A percentile compares a stretch with the other conserved stretches of the same genome.
Evolutionary conservation across 164 flowering plant species (phyloP).

Genomic region (Magnolia sinica): DNA sequence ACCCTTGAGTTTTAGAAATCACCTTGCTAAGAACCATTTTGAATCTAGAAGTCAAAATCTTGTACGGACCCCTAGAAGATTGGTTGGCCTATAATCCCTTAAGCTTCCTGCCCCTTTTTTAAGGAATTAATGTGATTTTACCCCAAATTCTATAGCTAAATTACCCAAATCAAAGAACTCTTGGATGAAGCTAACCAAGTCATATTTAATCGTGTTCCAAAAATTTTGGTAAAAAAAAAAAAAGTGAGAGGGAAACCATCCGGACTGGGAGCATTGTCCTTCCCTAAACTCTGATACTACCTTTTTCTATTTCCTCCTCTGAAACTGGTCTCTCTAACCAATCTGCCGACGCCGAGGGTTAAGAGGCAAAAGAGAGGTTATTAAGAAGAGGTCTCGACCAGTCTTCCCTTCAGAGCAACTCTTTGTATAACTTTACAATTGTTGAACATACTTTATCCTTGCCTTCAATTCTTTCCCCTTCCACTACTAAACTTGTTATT

Average conservation of each 20-base stretch:
- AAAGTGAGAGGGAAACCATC: not conserved
- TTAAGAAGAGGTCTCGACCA: not conserved
- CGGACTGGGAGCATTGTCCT: not conserved
- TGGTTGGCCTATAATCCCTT: too few relatives aligned
- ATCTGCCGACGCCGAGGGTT: not conserved
- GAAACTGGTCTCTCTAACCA: not conserved
- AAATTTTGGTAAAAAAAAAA: not conserved
- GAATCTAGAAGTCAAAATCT: not conserved
- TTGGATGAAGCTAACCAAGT: not conserved
- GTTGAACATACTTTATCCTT: too few relatives aligned
- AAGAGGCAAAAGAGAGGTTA: not conserved
- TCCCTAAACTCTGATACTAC: not conserved
- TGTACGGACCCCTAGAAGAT: not conserved
- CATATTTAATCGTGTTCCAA: not conserved
- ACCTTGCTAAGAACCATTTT: not conserved
- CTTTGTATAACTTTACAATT: too few relatives aligned
- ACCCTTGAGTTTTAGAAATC: not conserved
- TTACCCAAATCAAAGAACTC: not conserved
- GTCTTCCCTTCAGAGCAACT: too few relatives aligned
- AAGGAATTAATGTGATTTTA: not conserved
- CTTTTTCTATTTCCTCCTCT: not conserved
- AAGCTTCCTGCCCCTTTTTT: too few relatives aligned
- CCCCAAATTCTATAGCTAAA: not conserved
- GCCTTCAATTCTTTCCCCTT: too few relatives aligned
- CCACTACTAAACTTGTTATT: too few relatives aligned